These are phyloP conservation scores for Solanum dulcamara DNA, from an alignment of 257 asterid species.

Conservation along the genomic window DNA sequence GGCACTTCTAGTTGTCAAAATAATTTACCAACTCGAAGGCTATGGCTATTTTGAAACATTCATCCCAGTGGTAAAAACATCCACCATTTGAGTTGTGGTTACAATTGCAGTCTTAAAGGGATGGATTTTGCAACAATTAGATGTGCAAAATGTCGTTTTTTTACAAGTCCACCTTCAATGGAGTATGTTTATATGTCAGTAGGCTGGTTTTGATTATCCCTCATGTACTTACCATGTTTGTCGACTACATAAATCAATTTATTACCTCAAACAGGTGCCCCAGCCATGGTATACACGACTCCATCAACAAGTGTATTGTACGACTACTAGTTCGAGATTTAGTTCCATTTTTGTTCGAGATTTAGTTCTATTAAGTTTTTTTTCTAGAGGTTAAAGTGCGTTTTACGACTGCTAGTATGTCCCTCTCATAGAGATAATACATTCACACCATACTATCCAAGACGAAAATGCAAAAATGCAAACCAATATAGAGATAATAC, in stretches of 20 bases:
- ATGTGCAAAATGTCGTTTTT: too few species aligned
- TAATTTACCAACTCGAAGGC: not conserved
- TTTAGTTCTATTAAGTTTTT: not conserved
- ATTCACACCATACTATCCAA: not conserved
- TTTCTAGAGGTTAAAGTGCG: not conserved
- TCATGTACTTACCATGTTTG: not conserved
- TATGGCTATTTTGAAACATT: too few species aligned
- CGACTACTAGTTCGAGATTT: too few species aligned
- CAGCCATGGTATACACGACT: too few species aligned
- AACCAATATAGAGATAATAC: not conserved
- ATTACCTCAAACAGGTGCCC: too few species aligned
- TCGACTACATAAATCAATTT: too few species aligned
- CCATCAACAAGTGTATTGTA: too few species aligned
- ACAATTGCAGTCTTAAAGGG: not conserved
- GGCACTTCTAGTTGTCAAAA: not conserved
- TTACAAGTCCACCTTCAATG: not conserved
- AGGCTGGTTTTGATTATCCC: not conserved
- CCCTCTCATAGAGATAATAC: not conserved
- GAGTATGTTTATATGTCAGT: not conserved
- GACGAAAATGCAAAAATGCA: not conserved
- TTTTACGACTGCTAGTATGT: not conserved
- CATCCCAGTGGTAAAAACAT: not conserved
- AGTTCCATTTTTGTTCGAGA: not conserved
- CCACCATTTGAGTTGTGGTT: not conserved
- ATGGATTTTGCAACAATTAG: not conserved